A percentile compares a stretch with the other conserved stretches of the same genome.
phyloP scores from a whole-genome alignment of 2,329 filamentous ascomycete species.

The Diaporthe destruens region DNA sequence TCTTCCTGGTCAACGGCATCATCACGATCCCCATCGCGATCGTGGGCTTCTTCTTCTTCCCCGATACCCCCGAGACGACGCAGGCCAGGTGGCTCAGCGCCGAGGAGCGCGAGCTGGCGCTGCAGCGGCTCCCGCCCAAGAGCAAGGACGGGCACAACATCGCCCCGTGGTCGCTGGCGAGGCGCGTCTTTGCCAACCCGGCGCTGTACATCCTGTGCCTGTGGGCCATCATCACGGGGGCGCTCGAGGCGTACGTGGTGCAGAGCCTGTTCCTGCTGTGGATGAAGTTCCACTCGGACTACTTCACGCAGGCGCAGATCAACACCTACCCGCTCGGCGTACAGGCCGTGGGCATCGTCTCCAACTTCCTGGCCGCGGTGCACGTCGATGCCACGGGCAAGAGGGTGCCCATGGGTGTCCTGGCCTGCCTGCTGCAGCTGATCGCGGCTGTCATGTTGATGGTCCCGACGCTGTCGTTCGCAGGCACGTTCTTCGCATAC shows the following conservation, averaged over 20 bases:
- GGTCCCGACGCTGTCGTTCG: constrained; percentile 49
- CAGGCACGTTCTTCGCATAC: constrained; percentile 53
- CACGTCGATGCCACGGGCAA: constrained; percentile 52
- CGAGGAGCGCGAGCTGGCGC: constrained; percentile 46
- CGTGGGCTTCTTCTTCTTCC: constrained; percentile 59
- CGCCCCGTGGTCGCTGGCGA: constrained; percentile 46
- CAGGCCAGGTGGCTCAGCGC: constrained; percentile 55
- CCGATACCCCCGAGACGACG: constrained; percentile 56
- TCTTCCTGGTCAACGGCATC: constrained; percentile 58
- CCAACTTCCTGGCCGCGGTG: constrained; percentile 52
- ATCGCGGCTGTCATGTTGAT: constrained; percentile 50
- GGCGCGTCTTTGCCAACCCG: constrained; percentile 47
- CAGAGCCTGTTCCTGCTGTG: constrained; percentile 47
- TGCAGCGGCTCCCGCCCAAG: constrained; percentile 50
- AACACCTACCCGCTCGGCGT: constrained; percentile 54
- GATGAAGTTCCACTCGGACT: constrained; percentile 44
- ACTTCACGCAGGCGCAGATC: constrained; percentile 48
- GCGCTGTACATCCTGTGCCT: constrained; percentile 54
- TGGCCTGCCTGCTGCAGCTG: constrained; percentile 51
- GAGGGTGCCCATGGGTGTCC: constrained; percentile 52
- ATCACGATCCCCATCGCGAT: constrained; percentile 62
- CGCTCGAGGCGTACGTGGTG: constrained; percentile 50
- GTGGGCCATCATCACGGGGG: constrained; percentile 53
- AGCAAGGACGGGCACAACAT: constrained; percentile 52
- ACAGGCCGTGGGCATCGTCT: constrained; percentile 54